These are phyloP conservation scores for Fusarium robinianum DNA, from an alignment of 2,329 filamentous ascomycete species.

Conservation along the genomic window DNA sequence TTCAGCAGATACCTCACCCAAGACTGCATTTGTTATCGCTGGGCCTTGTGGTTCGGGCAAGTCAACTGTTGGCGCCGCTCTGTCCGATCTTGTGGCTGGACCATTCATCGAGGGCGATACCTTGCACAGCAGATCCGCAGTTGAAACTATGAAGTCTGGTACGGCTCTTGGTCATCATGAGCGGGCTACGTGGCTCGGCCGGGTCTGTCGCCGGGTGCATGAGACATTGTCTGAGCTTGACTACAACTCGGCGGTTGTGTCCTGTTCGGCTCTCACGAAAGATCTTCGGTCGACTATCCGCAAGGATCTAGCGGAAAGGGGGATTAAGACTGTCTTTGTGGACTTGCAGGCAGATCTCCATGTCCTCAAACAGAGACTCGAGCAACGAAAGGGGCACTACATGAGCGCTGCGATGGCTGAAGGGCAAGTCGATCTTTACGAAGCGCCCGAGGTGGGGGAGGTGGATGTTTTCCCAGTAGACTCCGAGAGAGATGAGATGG, in stretches of 20 bases:
- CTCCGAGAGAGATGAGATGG: slow-evolving; percentile 12
- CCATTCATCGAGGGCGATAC: slow-evolving; percentile 49
- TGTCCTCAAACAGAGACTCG: slow-evolving; percentile 36
- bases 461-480: slow-evolving; percentile 43
- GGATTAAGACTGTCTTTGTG: slow-evolving; percentile 40
- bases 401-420: slow-evolving; percentile 45
- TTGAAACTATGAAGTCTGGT: slow-evolving; percentile 40
- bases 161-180: slow-evolving; percentile 42
- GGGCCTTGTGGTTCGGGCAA: slow-evolving; percentile 50
- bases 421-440: slow-evolving; percentile 41
- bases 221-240: slow-evolving; percentile 36
- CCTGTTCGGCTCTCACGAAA: slow-evolving; percentile 46
- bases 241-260: slow-evolving; percentile 40
- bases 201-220: slow-evolving; percentile 30
- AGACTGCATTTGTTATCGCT: slow-evolving; percentile 42
- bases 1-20: slow-evolving; percentile 30
- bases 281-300: slow-evolving; percentile 42
- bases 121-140: slow-evolving; percentile 41
- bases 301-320: slow-evolving; percentile 18
- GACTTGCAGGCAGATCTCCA: slow-evolving; percentile 42
- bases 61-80: slow-evolving; percentile 41
- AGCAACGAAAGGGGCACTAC: slow-evolving; percentile 40
- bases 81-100: slow-evolving; percentile 37
- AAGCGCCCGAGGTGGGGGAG: slow-evolving; percentile 38
- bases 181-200: slow-evolving; percentile 38